Percentiles rank a stretch among this genome's conserved stretches.
phyloP scores from a whole-genome alignment of 2,329 filamentous ascomycete genomes.

The Aspergillus sp. region DNA sequence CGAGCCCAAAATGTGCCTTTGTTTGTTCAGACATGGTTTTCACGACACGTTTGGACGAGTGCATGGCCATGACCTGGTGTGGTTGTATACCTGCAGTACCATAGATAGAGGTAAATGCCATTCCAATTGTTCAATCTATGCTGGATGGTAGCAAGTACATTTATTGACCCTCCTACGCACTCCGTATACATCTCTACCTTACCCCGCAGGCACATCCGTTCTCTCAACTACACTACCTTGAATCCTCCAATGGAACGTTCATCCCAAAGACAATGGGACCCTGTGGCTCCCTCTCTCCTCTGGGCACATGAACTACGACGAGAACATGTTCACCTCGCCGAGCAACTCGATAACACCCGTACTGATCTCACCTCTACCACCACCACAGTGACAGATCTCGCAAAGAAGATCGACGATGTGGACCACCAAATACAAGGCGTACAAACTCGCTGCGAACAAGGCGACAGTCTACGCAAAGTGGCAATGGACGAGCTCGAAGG shows the following conservation, averaged over 20 bases:
- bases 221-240: not conserved
- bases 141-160: not conserved
- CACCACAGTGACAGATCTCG: conserved; percentile 4
- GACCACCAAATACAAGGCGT: not conserved
- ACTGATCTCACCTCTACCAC: conserved; percentile 8
- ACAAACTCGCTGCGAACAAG: not conserved
- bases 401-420: conserved; percentile 5
- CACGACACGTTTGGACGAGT: conserved; percentile 26
- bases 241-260: conserved; percentile 3
- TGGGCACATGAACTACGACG: conserved; percentile 40
- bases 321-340: conserved; percentile 31
- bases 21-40: conserved; percentile 25
- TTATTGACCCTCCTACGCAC: not conserved
- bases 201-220: not conserved
- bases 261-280: conserved; percentile 1
- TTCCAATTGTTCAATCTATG: conserved; percentile 10
- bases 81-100: conserved; percentile 29
- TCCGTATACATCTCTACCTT: not conserved
- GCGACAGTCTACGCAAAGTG: not conserved
- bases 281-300: conserved; percentile 26
- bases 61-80: conserved; percentile 29
- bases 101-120: conserved; percentile 36
- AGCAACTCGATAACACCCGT: conserved; percentile 23
- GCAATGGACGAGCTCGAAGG: not conserved
- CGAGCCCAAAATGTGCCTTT: conserved; percentile 37